Base-by-base conservation (phyloP, 1,284 basidiomycete genomes). In the Heliocybe sulcata region DNA sequence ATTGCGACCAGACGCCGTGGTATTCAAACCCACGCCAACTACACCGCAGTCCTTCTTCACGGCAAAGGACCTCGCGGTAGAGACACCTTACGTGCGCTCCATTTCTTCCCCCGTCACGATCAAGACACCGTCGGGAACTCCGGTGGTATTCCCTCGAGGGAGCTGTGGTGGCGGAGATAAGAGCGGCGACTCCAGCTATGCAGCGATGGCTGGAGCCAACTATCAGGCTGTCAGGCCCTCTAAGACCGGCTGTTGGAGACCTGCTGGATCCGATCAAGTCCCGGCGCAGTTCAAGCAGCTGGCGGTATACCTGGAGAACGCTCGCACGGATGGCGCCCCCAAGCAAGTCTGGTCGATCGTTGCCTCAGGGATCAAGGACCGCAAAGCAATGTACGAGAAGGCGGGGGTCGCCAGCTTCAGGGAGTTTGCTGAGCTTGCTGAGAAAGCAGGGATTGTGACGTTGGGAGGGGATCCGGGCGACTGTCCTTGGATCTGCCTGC, bases 401-500 rank as follows among this genome's bases (percentile, higher is more conserved):
- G 76, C 72, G 0, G 76, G 76, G 12, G 72, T 73, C 29, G 57
- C 63, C 1, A 71, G 60, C 42, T 82, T 82, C 60, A 71, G 67
- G 50, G 65, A 76, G 26, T 84, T 80, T 58, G 60, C 68, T 9
- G 62, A 63, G 12, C 57, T 77, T 25, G 82, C 82, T 12, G 70
- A 75, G 59, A 61, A 72, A 51, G 65, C 63, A 6, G 75, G 74
- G 1, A 62, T 85, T 14, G 64, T 85, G 25, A 66, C 68, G n/a
- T 66, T 80, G 3, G 80, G 82, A 14, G 79, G 77, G 2, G 58
- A 14, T 27, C 64, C 66, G 1, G 70, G 65, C 0, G 60, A 64
- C 2, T 70, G 27, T 25, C 23, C 73, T 12, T 83, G 81, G 80
- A 77, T 84, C 49, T 61, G 68, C 1, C 61, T 83, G 42, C 67